Percentiles rank a stretch among this genome's conserved stretches.
Evolutionary conservation across 305 asterid genomes (phyloP).

Genomic region (Fraxinus angustifolia): DNA sequence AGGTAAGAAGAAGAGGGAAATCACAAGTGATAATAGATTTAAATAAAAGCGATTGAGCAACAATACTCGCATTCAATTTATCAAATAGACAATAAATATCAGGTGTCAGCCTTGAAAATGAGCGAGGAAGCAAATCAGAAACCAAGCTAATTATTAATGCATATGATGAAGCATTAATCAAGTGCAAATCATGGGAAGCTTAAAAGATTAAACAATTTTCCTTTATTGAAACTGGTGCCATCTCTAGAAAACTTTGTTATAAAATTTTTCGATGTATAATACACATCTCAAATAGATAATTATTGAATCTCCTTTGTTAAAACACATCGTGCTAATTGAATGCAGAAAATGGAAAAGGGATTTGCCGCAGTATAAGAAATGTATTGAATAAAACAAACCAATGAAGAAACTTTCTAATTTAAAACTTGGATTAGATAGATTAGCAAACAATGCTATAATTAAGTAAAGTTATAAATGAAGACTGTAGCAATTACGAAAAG

Average conservation of each 20-base stretch:
- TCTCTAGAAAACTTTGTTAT: not conserved
- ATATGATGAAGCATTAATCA: not conserved
- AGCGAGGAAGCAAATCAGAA: not conserved
- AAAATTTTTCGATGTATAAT: not conserved
- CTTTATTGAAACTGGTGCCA: not conserved
- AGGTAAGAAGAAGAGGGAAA: not conserved
- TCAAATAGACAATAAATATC: not conserved
- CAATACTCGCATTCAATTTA: not conserved
- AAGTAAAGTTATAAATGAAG: slow-evolving; percentile 1
- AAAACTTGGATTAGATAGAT: slow-evolving; percentile 1
- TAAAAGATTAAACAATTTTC: not conserved
- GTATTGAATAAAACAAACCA: not conserved
- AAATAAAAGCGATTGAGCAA: not conserved
- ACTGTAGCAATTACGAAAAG: not conserved
- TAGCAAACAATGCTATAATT: not conserved
- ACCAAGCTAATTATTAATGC: not conserved
- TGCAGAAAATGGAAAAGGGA: not conserved
- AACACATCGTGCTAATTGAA: not conserved
- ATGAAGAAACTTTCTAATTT: not conserved
- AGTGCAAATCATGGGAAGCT: not conserved
- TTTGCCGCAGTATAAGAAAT: not conserved
- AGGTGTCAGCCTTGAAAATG: not conserved
- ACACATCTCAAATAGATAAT: not conserved
- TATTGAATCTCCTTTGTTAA: not conserved
- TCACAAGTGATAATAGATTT: not conserved